Percentiles rank a stretch among this genome's conserved stretches.
Conservation (phyloP, 352 stramenopile species). For the Elongisporangium anandrum region DNA sequence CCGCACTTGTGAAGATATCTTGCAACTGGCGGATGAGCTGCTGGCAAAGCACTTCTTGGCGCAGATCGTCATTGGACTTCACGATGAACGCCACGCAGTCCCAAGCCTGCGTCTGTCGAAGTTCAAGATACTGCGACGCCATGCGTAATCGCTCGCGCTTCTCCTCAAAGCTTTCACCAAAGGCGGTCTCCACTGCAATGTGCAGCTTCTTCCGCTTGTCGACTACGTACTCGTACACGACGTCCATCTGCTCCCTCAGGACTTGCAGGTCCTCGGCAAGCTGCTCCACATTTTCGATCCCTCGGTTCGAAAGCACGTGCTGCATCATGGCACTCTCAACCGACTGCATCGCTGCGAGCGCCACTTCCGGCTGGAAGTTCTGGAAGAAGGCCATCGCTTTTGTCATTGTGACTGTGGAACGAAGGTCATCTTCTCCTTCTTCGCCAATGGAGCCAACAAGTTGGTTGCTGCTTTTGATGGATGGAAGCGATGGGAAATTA, state of each 20-base stretch:
- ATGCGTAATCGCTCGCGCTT: constrained; percentile 63
- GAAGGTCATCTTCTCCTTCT: constrained; percentile 31
- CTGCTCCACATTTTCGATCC: constrained; percentile 21
- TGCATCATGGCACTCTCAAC: constrained; percentile 54
- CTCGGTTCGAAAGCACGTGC: constrained; percentile 39
- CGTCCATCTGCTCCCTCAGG: constrained; percentile 64
- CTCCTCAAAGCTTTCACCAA: constrained; percentile 83
- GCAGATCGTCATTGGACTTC: constrained; percentile 98
- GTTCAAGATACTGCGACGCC: constrained; percentile 36
- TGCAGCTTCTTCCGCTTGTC: constrained; percentile 62
- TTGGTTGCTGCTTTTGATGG: background rate
- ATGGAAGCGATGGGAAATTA: constrained; percentile 12
- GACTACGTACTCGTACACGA: constrained; percentile 62
- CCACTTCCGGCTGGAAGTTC: constrained; percentile 56
- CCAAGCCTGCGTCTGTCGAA: constrained; percentile 33
- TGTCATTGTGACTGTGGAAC: constrained; percentile 14
- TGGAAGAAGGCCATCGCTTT: constrained; percentile 24
- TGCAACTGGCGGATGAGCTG: constrained; percentile 95
- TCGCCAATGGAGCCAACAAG: background rate
- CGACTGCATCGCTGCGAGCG: constrained; percentile 47
- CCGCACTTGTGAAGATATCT: constrained; percentile 93
- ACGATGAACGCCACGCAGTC: constrained; percentile 93
- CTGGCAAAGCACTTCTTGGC: constrained; percentile 97
- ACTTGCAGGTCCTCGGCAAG: constrained; percentile 45
- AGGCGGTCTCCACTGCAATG: constrained; percentile 66